These are phyloP conservation scores for Polyplosphaeria fusca DNA, from an alignment of 495 filamentous ascomycete species.

Conservation along the genomic window DNA sequence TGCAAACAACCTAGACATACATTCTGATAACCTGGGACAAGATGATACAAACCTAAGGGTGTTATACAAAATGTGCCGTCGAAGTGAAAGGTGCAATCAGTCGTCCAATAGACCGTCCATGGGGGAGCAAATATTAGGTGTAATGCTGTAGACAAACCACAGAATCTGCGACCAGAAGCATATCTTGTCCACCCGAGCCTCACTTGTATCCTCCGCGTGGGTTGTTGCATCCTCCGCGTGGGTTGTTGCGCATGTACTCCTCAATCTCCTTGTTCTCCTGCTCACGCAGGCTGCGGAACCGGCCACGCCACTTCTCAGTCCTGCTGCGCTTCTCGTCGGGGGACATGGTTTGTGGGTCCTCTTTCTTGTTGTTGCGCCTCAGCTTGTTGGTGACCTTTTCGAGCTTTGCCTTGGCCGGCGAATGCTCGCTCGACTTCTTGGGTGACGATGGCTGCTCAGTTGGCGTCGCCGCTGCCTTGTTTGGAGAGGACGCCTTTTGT, in stretches of 20 bases:
- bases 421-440: slow-evolving; percentile 29
- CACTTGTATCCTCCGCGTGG: no score
- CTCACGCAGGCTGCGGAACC: slow-evolving; percentile 19
- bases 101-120: no score
- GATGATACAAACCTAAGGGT: no score
- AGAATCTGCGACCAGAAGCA: no score
- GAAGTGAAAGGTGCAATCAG: no score
- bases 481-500: slow-evolving; percentile 21
- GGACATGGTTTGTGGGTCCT: slow-evolving; percentile 24
- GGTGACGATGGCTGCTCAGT: slow-evolving; percentile 15
- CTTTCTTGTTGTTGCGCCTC: slow-evolving; percentile 7
- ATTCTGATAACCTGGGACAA: no score
- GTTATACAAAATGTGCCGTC: no score
- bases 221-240: no score
- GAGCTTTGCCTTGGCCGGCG: slow-evolving; percentile 38
- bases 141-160: no score
- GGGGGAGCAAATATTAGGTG: no score
- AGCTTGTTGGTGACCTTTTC: slow-evolving; percentile 39
- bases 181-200: no score
- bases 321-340: slow-evolving; percentile 24
- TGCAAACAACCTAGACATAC: no score
- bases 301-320: slow-evolving; percentile 22
- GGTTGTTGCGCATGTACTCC: slow-evolving; percentile 17
- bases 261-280: slow-evolving; percentile 23
- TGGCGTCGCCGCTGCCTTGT: slow-evolving; percentile 14